These are phyloP conservation scores for Cladosporium sp. DNA, from an alignment of 2,329 filamentous ascomycete genomes.

Conservation along the genomic window DNA sequence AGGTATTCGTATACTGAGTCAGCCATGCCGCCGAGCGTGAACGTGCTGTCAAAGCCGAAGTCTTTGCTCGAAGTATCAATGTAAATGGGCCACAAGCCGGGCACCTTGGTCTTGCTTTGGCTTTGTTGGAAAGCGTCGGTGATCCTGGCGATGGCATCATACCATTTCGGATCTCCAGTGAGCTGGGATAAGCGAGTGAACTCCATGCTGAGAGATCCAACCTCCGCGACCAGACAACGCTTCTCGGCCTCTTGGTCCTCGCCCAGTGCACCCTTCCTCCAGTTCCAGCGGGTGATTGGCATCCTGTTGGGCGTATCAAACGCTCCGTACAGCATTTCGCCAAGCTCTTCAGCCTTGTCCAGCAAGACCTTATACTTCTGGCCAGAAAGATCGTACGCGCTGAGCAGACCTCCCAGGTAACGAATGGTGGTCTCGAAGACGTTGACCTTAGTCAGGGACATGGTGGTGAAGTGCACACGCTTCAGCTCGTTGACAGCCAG, in stretches of 20 bases:
- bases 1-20: constrained; percentile 34
- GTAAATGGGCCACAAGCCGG: constrained; percentile 60
- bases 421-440: constrained; percentile 69
- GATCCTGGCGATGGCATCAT: constrained; percentile 58
- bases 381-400: constrained; percentile 65
- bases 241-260: constrained; percentile 28
- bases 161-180: constrained; percentile 57
- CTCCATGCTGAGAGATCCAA: constrained; percentile 58
- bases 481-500: constrained; percentile 57
- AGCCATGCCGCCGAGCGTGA: constrained; percentile 31
- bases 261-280: constrained; percentile 37
- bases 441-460: constrained; percentile 51
- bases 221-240: constrained; percentile 44
- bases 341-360: constrained; percentile 60
- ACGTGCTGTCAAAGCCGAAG: constrained; percentile 27
- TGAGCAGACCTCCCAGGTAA: constrained; percentile 65
- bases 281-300: constrained; percentile 57
- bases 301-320: constrained; percentile 68
- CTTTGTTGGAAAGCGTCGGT: constrained; percentile 51
- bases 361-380: constrained; percentile 50
- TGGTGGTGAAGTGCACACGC: constrained; percentile 58
- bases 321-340: constrained; percentile 60
- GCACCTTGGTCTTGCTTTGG: constrained; percentile 53
- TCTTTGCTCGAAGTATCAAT: constrained; percentile 43
- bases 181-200: constrained; percentile 63